Conservation (phyloP, 176 grass and related monocot genomes). For the bread wheat (Triticum aestivum) region IWGSC_CS_RefSeq_v2.1 NC_057799.1:360170064-360170563, state of each 20-base stretch:
- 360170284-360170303: constrained; percentile 15
- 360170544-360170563: constrained; percentile 81
- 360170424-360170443: constrained; percentile 66
- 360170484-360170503: constrained; percentile 70
- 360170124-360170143: constrained; percentile 88
- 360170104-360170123: constrained; percentile 95
- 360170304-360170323: constrained; percentile 53
- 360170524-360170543: constrained; percentile 82
- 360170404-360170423: constrained; percentile 67
- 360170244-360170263: constrained; percentile 6
- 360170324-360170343: constrained; percentile 51
- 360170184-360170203: constrained; percentile 44
- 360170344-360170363: constrained; percentile 52
- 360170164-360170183: constrained; percentile 55
- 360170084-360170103: constrained; percentile 86
- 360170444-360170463: constrained; percentile 90
- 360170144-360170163: constrained; percentile 70
- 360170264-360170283: constrained; percentile 22
- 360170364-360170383: constrained; percentile 79
- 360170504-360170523: constrained; percentile 89
- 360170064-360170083: constrained; percentile 35
- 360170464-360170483: constrained; percentile 65
- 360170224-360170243: neutral
- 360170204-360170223: constrained; percentile 33
- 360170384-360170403: constrained; percentile 64